Base-by-base conservation (phyloP, 441 rosid species). In the Aquilaria agallochum region DNA sequence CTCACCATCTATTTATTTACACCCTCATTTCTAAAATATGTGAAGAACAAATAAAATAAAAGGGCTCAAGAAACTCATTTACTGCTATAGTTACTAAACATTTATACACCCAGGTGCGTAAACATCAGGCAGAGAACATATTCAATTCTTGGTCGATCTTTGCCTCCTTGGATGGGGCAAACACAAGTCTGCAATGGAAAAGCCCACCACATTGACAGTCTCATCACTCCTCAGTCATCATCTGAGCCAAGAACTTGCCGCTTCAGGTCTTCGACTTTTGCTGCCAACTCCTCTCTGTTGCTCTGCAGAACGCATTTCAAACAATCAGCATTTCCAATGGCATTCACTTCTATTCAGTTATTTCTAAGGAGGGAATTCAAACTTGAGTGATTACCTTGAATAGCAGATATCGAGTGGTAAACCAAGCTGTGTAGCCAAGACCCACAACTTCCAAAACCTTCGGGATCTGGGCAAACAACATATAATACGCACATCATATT, bases 401-500 rank as follows among this genome's bases (percentile, higher is more conserved):
- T 12, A 94, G 69, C 64, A 94, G 79, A 69, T 83, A 94, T 3
- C 95, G 93, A 32, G 77, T 71, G 46, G 76, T 68, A 75, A 94
- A 94, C 98, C 98, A 94, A 60, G 82, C 31, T 20, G 92, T 70
- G 79, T 84, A 94, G 68, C 90, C 93, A 32, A 94, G 85, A 66
- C 98, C 98, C 68, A 94, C 90, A 27, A 90, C 74, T 80, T 94
- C 95, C 90, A 94, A 67, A 45, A 94, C 64, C 81, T 87, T 88
- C 1, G 98, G 96, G 62, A 90, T 66, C 97, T 94, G 78, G 59
- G 65, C 51, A 31, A 55, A 65, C 50, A 58, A 15, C 4, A 20
- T 1, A 27, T 14, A 42, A 2, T 40, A 8, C 9, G 45, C 45
- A 40, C 9, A 40, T 40, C 45, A 40, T 2, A 40, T 40, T 40